Base-by-base conservation (phyloP, 2,329 filamentous ascomycete species). In the Stagonosporopsis tanaceti region DNA sequence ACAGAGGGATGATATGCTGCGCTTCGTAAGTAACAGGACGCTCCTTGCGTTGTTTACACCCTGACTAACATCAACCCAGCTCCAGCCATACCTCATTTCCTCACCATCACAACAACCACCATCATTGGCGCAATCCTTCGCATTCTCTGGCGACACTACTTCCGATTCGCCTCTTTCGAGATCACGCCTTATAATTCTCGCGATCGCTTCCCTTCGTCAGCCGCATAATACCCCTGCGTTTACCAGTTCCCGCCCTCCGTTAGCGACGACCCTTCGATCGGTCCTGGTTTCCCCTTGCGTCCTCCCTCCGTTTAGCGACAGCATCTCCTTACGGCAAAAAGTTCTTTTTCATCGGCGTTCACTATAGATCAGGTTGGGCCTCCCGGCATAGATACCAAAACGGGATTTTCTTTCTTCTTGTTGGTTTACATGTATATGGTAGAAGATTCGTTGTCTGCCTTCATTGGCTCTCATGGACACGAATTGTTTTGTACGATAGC, bases 301-400 rank as follows among this genome's bases (percentile, higher is more conserved):
- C 54, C 54, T 57, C 53, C 60, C 54, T 59, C 63, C 64, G 62
- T 66, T 66, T 66, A 75, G 73, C 72, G 72, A 74, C 67, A 62
- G 59, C 65, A 66, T 73, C 66, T 71, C 67, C 63, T 75, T 74
- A 65, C 66, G 64, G 65, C 62, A 67, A 71, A 39, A 74, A 70
- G 68, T 67, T 65, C 55, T 61, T 70, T 70, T 66, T 54, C 57
- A 47, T 58, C 67, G 74, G 74, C 74, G 74, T 77, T 77, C 42
- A 59, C 67, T 65, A 69, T 77, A 77, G 74, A 77, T 64, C 66
- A 65, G 72, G 72, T 66, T 63, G 53, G 71, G 74, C 74, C 54
- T 34, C 44, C 67, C 73, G 74, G 74, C 74, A 75, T 69, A 69
- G 72, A 77, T 76, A 77, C 68, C 73, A 76, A 76, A 76, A 68